Percentiles rank a stretch among this genome's conserved stretches.
Evolutionary conservation across 352 stramenopile species (phyloP).

Genomic region (Phytophthora cactorum): DNA sequence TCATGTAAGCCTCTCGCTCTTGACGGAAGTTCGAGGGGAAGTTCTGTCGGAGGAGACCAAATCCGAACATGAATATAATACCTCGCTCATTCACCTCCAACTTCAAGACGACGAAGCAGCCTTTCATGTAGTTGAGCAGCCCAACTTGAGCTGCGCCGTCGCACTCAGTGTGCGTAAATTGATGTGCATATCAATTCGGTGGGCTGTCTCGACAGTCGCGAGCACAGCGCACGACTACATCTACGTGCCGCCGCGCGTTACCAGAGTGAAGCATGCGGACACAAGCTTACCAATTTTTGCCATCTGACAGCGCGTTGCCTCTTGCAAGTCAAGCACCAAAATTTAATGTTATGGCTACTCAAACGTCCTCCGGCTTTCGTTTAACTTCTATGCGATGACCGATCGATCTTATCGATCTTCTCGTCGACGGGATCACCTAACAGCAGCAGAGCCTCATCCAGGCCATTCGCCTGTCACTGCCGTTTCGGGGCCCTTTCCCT

Average conservation of each 20-base stretch:
- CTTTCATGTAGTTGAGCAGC: too few species aligned
- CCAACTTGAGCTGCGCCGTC: too few species aligned
- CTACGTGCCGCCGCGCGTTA: too few species aligned
- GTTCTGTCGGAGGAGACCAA: too few species aligned
- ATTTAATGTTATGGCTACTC: slow-evolving; percentile 1
- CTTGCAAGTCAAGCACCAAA: too few species aligned
- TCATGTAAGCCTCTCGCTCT: too few species aligned
- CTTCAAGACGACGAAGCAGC: too few species aligned
- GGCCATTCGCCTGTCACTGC: slow-evolving; percentile 8
- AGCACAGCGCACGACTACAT: too few species aligned
- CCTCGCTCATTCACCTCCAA: too few species aligned
- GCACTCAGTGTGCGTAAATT: too few species aligned
- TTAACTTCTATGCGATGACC: slow-evolving; percentile 8
- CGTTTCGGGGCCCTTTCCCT: slow-evolving; percentile 16
- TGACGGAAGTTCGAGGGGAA: too few species aligned
- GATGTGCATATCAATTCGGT: not conserved
- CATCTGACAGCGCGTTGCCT: not conserved
- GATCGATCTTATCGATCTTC: not conserved
- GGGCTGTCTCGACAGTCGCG: not conserved
- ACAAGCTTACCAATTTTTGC: not conserved
- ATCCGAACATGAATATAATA: too few species aligned
- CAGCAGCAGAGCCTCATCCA: slow-evolving; percentile 5
- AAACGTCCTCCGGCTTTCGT: slow-evolving; percentile 5
- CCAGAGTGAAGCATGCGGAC: not conserved
- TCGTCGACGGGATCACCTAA: not conserved